A percentile compares a stretch with the other conserved stretches of the same genome.
Conservation (phyloP, 179 eudicot genomes). For the Spinacia oleracea region DNA sequence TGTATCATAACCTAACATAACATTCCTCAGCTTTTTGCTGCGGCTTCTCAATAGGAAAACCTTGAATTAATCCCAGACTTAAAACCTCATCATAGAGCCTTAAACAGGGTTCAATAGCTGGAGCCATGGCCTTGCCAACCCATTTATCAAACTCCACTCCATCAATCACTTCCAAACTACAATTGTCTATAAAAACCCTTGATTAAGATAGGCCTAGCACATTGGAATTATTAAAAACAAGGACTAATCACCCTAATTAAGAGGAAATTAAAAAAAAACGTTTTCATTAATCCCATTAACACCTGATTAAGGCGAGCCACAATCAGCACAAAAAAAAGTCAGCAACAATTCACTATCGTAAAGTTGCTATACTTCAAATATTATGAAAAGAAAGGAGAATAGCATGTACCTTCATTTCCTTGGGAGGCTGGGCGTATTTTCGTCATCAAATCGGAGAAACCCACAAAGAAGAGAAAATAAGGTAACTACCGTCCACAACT, state of each 20-base stretch:
- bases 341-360: no score
- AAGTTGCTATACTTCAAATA: no score
- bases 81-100: constrained; percentile 74
- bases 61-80: constrained; percentile 67
- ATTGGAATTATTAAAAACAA: no score
- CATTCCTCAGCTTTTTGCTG: constrained; percentile 53
- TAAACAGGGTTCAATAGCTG: constrained; percentile 61
- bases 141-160: constrained; percentile 65
- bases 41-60: constrained; percentile 83
- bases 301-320: no score
- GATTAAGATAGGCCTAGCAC: no score
- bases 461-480: constrained; percentile 98
- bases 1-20: no score
- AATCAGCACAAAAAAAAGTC: no score
- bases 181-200: no score
- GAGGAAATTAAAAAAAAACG: no score
- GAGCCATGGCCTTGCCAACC: constrained; percentile 74
- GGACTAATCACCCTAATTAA: no score
- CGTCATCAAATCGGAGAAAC: constrained; percentile 94
- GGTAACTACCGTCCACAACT: constrained; percentile 98
- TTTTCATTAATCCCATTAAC: no score
- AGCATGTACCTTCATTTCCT: constrained; percentile 77
- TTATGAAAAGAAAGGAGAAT: no score
- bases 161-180: constrained; percentile 74
- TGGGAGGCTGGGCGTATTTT: constrained; percentile 90